Evolutionary conservation across 2,329 filamentous ascomycete species (phyloP), one percentile per base, ranked within the genome.

Genomic region (Cladosporium phlei): DNA sequence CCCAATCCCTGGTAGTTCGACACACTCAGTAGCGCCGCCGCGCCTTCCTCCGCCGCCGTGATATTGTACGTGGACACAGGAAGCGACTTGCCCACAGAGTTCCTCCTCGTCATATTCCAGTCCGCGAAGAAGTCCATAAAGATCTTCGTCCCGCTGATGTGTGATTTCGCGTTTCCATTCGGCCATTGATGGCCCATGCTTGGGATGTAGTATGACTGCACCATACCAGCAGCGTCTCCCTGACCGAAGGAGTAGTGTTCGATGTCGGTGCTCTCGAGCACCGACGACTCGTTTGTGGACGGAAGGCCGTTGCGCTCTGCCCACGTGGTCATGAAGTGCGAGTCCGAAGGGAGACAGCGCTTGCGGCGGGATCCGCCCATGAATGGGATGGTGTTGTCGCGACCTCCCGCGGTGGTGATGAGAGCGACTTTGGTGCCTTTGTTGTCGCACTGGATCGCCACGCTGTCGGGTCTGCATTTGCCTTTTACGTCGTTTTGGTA

Each of bases 321-420:
- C 66, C 66, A 69, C 3, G 55, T 57, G 17, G 64, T 57, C 21
- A 69, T 58, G 46, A 63, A 70, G 37, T 57, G 56, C n/a, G 56
- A 51, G n/a, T 61, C 35, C 1, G 47, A 34, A 3, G 61, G 60
- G 4, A 62, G 49, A 44, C 59, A 63, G 5, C 49, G 30, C 20
- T 46, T 22, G 34, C 58, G 50, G 9, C 56, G 52, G 45, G 44
- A 42, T 4, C 68, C 70, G 29, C 70, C 71, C 2, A 48, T 34
- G 48, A 72, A 73, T 1, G 59, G 53, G 16, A 73, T 73, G 1
- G 62, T 65, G 5, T 50, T 52, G 49, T 74, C 70, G 7, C 56
- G 54, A 12, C 55, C 58, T 22, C 70, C 71, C 52, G 74, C 70
- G 25, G 69, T 64, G 39, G 71, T 69, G 45, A 73, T 56, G 17